These are phyloP conservation scores for Phalaenopsis aphrodite DNA, from an alignment of 106 monocot species.

Conservation along the genomic window DNA sequence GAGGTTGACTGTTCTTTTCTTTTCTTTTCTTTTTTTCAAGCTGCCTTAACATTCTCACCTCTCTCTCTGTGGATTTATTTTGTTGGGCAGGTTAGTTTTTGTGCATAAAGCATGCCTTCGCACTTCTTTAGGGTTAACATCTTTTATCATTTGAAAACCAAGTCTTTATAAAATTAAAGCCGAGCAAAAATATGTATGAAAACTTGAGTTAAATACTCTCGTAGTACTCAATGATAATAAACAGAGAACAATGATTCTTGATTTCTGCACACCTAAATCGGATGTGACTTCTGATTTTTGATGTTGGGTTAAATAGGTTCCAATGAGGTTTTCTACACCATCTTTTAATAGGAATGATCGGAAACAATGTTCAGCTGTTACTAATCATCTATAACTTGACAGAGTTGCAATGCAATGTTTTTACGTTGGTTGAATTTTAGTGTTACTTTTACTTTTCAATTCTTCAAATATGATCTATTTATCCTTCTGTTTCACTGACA, in stretches of 20 bases:
- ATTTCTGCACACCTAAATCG: not conserved
- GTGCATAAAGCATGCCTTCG: not conserved
- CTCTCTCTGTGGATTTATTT: not conserved
- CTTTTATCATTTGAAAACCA: too few relatives aligned
- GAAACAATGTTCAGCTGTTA: too few relatives aligned
- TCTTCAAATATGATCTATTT: too few relatives aligned
- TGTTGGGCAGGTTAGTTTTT: not conserved
- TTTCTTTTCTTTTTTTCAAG: not conserved
- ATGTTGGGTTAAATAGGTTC: not conserved
- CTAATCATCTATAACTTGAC: too few relatives aligned
- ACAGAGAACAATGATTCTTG: not conserved
- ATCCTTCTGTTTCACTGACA: too few relatives aligned
- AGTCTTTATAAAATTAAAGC: too few relatives aligned
- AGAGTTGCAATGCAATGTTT: too few relatives aligned
- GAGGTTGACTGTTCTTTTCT: slow-evolving; percentile 28
- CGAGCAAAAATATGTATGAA: not conserved
- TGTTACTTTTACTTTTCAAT: too few relatives aligned
- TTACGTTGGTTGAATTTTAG: too few relatives aligned
- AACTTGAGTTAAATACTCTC: not conserved
- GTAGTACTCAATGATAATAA: not conserved
- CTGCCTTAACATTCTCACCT: not conserved
- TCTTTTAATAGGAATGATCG: not conserved
- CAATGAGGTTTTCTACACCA: not conserved
- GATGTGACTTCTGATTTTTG: not conserved
- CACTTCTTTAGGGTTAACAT: not conserved